Base-by-base conservation (phyloP, 371 early-diverging fungal species). In the Mucor piriformis region DNA sequence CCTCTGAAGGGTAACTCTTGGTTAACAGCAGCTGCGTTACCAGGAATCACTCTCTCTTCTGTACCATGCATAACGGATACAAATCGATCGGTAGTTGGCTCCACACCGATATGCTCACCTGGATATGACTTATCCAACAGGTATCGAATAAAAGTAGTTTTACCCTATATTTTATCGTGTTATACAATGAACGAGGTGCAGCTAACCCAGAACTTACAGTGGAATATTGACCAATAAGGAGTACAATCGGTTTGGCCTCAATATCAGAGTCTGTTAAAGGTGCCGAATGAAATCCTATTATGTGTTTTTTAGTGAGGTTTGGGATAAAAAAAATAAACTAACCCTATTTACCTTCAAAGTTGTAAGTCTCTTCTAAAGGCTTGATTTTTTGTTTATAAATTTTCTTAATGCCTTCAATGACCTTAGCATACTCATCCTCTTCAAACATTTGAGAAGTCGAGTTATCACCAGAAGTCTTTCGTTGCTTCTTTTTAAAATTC, bases 1-100 rank as follows among this genome's bases (percentile, higher is more conserved):
- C 88, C 91, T 18, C 85, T 73, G 70, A 93, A 94, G 7, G 94
- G 94, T 57, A 93, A 54, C n/a, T 92, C 93, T 43, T 87, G 79
- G 16, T 87, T 81, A 7, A 94, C 93, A 2, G 90, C 92, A n/a
- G 94, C 94, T 0, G 94, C 94, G 54, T 94, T 90, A 23, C 95
- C 95, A 0, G 94, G 95, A 43, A 94, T 92, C 24, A 92, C 81
- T 7, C 87, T 64, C 18, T 87, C 83, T 44, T 91, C 89, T 0
- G 73, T 58, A 0, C 92, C 92, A 49, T 82, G 64, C 92, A 93
- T 93, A 37, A 94, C 86, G 2, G 95, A 90, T 0, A 93, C 87
- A 58, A 94, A 94, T 7, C 90, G 65, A 68, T 94, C 95, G 0
- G 94, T 94, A 3, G 88, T 88, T n/a, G 93, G 94, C 59, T 94